Conservation (phyloP, 1,284 basidiomycete genomes). For the Malassezia restricta region DNA sequence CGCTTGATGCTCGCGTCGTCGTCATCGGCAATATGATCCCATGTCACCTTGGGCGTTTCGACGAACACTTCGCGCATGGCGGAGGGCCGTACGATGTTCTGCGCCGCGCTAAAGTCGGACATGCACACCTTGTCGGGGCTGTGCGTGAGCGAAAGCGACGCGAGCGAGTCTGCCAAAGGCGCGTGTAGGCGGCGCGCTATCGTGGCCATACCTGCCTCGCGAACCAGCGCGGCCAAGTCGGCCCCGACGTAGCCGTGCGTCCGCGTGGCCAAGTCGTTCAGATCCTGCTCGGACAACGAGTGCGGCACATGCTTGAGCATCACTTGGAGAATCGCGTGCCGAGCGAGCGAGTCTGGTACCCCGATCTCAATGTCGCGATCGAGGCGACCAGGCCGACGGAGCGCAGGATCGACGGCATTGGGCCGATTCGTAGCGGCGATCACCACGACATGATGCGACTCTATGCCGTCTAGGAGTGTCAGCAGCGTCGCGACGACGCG, state of each 20-base stretch:
- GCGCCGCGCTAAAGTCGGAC: constrained; percentile 60
- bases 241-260: constrained; percentile 97
- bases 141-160: constrained; percentile 16
- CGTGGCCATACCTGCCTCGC: constrained; percentile 79
- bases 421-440: constrained; percentile 95
- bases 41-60: constrained; percentile 69
- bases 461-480: constrained; percentile 87
- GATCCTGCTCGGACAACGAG: constrained; percentile 54
- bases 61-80: constrained; percentile 87
- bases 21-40: constrained; percentile 59
- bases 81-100: constrained; percentile 73
- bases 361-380: constrained; percentile 97
- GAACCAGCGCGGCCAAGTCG: constrained; percentile 78
- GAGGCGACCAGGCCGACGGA: constrained; percentile 83
- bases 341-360: constrained; percentile 71
- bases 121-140: not conserved
- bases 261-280: constrained; percentile 59
- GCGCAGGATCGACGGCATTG: constrained; percentile 89
- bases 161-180: constrained; percentile 16
- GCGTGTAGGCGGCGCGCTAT: constrained; percentile 10
- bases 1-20: constrained; percentile 22
- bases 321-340: constrained; percentile 70
- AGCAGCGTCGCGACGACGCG: constrained; percentile 88
- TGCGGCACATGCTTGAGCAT: constrained; percentile 71
- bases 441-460: constrained; percentile 61